These are phyloP conservation scores for Coniferiporia sulphurascens DNA, from an alignment of 1,284 basidiomycete species.

Conservation along the genomic window DNA sequence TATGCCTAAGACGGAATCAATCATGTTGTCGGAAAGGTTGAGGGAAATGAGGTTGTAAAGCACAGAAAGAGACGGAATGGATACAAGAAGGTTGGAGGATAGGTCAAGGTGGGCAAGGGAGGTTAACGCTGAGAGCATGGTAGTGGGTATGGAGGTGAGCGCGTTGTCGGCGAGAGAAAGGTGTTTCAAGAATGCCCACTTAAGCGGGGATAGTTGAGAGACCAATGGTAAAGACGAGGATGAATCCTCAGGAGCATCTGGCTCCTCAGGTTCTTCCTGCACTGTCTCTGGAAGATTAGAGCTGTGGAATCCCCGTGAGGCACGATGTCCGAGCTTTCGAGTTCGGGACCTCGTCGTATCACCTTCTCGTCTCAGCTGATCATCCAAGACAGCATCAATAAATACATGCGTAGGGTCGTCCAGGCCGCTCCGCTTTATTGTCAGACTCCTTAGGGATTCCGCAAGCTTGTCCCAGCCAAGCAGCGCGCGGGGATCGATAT, in stretches of 20 bases:
- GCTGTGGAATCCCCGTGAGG: slow-evolving; percentile 46
- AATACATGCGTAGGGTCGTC: slow-evolving; percentile 83
- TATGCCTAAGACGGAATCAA: slow-evolving; percentile 90
- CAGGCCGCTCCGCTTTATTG: slow-evolving; percentile 71
- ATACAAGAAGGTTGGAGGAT: slow-evolving; percentile 85
- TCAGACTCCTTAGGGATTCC: slow-evolving; percentile 67
- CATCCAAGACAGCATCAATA: slow-evolving; percentile 70
- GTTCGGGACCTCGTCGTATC: slow-evolving; percentile 42
- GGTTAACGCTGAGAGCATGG: slow-evolving; percentile 67
- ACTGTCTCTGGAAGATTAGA: slow-evolving; percentile 55
- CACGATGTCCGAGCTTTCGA: slow-evolving; percentile 39
- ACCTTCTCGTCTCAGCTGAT: slow-evolving; percentile 59
- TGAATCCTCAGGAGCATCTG: slow-evolving; percentile 24
- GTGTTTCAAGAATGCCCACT: slow-evolving; percentile 77
- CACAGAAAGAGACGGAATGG: slow-evolving; percentile 70
- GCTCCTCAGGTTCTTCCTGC: slow-evolving; percentile 48
- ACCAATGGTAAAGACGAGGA: slow-evolving; percentile 29
- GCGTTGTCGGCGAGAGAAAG: slow-evolving; percentile 80
- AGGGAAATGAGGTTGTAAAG: slow-evolving; percentile 80
- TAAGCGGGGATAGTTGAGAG: slow-evolving; percentile 50
- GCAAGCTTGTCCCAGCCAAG: slow-evolving; percentile 82
- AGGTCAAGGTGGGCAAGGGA: slow-evolving; percentile 85
- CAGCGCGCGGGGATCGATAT: slow-evolving; percentile 80
- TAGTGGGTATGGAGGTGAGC: slow-evolving; percentile 75
- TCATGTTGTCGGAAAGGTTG: slow-evolving; percentile 93